Evolutionary conservation across 78 protist species (phyloP), one percentile per base, ranked within the genome.

Genomic region (Chrysochromulina tobinii): DNA sequence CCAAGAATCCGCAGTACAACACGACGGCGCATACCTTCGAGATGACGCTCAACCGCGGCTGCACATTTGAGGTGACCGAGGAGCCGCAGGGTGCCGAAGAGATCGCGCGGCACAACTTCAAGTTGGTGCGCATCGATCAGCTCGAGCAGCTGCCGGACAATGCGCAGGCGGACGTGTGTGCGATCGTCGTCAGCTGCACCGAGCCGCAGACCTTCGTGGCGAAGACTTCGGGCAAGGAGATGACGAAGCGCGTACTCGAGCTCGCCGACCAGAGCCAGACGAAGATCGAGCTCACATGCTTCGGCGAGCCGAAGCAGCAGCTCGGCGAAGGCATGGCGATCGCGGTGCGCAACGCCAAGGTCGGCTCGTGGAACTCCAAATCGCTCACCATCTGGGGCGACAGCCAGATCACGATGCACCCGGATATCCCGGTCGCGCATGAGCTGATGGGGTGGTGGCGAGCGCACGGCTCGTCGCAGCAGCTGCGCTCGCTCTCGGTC

Each of bases 21-120:
- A 75, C 8, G 83, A 27, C n/a, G 14, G 1, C 23, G 23, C 83
- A 75, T 12, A 12, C 17, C 23, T 75, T 75, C 83, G 83, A 75
- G 83, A 75, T 75, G 58, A 75, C 83, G 23, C 83, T 75, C n/a
- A 75, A 75, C 57, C 83, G 83, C 83, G 57, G 83, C 83, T 75
- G 25, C 57, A 50, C 83, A 11, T 2, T 75, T 12, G 64, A 59
- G 23, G 64, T 14, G 64, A 14, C 23, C 64, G 64, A 59, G 12
- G 64, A 59, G 64, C 64, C 64, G 23, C 64, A 59, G 64, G 64
- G 64, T 12, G 64, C 64, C 12, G 64, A 7, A 7, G 64, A 7
- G 7, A 59, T 59, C 64, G 23, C 64, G 12, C 64, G 64, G 64
- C 64, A 14, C 23, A 59, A 59, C 23, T 59, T 59, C 64, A 12